These are phyloP conservation scores for Typha latifolia DNA, from an alignment of 176 grass and related monocot genomes.

Conservation along the genomic window DNA sequence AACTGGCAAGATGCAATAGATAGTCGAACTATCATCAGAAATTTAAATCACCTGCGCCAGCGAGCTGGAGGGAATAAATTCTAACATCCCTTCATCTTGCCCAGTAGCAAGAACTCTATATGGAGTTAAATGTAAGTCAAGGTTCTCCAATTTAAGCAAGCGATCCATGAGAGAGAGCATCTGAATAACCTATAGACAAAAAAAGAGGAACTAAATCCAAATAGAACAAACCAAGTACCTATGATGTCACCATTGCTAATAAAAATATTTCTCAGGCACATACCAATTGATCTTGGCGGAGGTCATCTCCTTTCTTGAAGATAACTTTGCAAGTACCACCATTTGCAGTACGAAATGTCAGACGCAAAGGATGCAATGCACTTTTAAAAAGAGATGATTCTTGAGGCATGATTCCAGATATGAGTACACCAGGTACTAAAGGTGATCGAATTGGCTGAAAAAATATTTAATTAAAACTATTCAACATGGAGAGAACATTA, in stretches of 20 bases:
- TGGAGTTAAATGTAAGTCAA: slow-evolving; percentile 93
- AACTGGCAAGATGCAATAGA: slow-evolving; percentile 9
- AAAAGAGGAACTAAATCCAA: not conserved
- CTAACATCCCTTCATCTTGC: slow-evolving; percentile 95
- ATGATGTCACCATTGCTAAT: not conserved
- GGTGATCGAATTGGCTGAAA: slow-evolving; percentile 92
- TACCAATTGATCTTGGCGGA: slow-evolving; percentile 97
- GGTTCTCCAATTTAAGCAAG: slow-evolving; percentile 96
- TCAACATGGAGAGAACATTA: not conserved
- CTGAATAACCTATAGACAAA: slow-evolving; percentile 63
- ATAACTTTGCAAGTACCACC: slow-evolving; percentile 67
- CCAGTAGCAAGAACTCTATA: slow-evolving; percentile 95
- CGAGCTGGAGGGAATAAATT: slow-evolving; percentile 90
- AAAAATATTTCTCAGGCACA: not conserved
- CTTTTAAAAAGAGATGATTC: slow-evolving; percentile 91
- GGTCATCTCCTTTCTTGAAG: slow-evolving; percentile 93
- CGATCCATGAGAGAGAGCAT: slow-evolving; percentile 98
- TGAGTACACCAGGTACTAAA: slow-evolving; percentile 45
- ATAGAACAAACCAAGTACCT: not conserved
- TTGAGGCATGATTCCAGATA: slow-evolving; percentile 66
- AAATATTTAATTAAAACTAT: not conserved
- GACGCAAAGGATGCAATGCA: slow-evolving; percentile 67
- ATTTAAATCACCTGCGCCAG: slow-evolving; percentile 79
- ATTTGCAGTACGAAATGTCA: slow-evolving; percentile 71
- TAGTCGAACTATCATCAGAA: slow-evolving; percentile 9